Percentiles rank a stretch among this genome's conserved stretches.
These are phyloP conservation scores for Huntiella abstrusa DNA, from an alignment of 2,329 filamentous ascomycete species.

Conservation along the genomic window DNA sequence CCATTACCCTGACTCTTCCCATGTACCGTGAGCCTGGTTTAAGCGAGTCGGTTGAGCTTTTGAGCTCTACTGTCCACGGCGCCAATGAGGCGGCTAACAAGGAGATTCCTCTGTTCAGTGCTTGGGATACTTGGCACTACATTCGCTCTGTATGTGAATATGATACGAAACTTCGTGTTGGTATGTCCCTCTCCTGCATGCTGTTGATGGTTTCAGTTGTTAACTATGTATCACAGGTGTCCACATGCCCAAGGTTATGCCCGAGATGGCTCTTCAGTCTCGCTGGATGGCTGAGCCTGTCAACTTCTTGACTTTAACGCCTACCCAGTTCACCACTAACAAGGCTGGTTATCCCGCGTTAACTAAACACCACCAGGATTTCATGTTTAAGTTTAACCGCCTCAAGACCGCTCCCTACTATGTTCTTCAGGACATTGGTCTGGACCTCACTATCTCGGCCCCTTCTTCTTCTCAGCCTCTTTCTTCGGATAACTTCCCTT, in stretches of 20 bases:
- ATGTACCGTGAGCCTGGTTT: slow-evolving; percentile 58
- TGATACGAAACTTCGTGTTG: slow-evolving; percentile 58
- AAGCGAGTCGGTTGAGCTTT: slow-evolving; percentile 31
- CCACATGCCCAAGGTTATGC: slow-evolving; percentile 36
- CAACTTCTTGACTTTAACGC: slow-evolving; percentile 37
- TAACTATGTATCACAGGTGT: slow-evolving; percentile 7
- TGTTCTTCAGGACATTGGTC: slow-evolving; percentile 42
- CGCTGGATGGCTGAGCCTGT: slow-evolving; percentile 54
- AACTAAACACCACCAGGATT: slow-evolving; percentile 37
- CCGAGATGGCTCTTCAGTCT: slow-evolving; percentile 40
- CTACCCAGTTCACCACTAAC: slow-evolving; percentile 39
- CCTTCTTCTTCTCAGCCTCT: slow-evolving; percentile 12
- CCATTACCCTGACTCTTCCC: slow-evolving; percentile 62
- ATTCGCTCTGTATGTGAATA: slow-evolving; percentile 78
- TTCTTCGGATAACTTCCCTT: slow-evolving; percentile 43
- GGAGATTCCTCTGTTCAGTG: slow-evolving; percentile 51
- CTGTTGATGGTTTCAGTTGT: background rate
- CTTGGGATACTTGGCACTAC: slow-evolving; percentile 89
- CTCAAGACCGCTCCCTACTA: slow-evolving; percentile 45
- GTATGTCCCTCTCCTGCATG: slow-evolving; percentile 33
- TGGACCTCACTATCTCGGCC: slow-evolving; percentile 18
- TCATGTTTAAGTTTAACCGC: slow-evolving; percentile 45
- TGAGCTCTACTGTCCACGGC: slow-evolving; percentile 24
- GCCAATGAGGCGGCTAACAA: slow-evolving; percentile 21
- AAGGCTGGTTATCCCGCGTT: slow-evolving; percentile 42